A percentile compares a stretch with the other conserved stretches of the same genome.
phyloP scores from a whole-genome alignment of 352 stramenopile genomes.

The Globisporangium takayamanum region DNA sequence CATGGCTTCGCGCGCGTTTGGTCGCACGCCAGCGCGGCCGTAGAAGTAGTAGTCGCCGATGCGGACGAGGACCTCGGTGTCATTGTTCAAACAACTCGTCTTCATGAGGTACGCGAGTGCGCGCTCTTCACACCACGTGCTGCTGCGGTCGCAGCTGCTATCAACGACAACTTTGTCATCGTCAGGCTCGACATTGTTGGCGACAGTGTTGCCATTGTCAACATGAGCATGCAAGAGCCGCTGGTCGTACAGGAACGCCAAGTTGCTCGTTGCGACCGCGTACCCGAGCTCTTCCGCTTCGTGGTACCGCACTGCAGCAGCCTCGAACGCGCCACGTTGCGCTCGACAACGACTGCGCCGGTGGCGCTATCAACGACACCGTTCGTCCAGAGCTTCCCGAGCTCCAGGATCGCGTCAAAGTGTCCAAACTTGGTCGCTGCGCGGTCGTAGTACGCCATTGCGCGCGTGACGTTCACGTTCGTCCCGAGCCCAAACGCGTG shows the following conservation, averaged over 20 bases:
- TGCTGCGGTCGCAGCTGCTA: background rate
- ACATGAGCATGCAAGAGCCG: conserved; percentile 22
- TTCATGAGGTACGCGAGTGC: conserved; percentile 35
- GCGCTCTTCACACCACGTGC: conserved; percentile 18
- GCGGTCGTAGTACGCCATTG: conserved; percentile 51
- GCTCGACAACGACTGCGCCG: conserved; percentile 16
- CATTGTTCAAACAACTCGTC: conserved; percentile 29
- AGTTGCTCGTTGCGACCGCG: conserved; percentile 53
- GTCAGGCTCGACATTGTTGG: conserved; percentile 4
- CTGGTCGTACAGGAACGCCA: conserved; percentile 73
- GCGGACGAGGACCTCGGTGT: conserved; percentile 56
- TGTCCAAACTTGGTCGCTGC: conserved; percentile 74
- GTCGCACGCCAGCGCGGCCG: conserved; percentile 34
- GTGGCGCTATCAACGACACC: conserved; percentile 15
- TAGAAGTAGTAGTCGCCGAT: conserved; percentile 81
- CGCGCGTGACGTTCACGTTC: conserved; percentile 37
- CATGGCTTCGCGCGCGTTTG: conserved; percentile 30
- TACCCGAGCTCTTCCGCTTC: conserved; percentile 64
- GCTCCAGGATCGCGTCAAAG: conserved; percentile 76
- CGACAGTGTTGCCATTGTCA: background rate
- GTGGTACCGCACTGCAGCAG: conserved; percentile 51
- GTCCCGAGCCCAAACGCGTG: conserved; percentile 61
- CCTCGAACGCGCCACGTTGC: conserved; percentile 29
- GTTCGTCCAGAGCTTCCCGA: conserved; percentile 52
- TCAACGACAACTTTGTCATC: background rate